phyloP scores from a whole-genome alignment of 139 green algal species.

The Tetradesmus obliquus region DNA sequence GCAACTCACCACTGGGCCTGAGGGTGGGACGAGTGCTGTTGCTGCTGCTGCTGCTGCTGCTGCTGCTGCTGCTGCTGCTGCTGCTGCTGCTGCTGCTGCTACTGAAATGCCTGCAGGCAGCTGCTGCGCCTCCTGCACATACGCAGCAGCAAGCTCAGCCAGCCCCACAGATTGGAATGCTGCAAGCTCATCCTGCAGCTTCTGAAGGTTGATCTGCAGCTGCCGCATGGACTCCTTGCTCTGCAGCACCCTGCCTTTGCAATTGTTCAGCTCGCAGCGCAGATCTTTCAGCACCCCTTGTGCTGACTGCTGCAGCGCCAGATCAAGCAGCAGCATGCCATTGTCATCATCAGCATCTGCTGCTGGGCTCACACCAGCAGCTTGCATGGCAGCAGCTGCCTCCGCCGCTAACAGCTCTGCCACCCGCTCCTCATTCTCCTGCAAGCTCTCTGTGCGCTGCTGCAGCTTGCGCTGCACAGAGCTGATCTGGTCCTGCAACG shows the following conservation, averaged over 20 bases:
- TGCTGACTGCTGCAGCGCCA: constrained; percentile 19
- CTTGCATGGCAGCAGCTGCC: background rate
- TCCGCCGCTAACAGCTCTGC: background rate
- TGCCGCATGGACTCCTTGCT: constrained; percentile 6
- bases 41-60: too few species aligned
- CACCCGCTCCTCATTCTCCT: background rate
- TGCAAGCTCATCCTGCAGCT: background rate
- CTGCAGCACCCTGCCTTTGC: background rate
- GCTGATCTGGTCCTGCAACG: background rate
- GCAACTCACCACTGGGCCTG: too few species aligned
- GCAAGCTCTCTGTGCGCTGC: background rate
- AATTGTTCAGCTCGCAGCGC: background rate
- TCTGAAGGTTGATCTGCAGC: background rate
- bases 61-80: background rate
- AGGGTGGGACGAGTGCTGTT: too few species aligned
- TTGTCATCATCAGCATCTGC: background rate
- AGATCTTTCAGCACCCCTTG: background rate
- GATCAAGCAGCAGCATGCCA: background rate
- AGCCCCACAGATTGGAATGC: background rate
- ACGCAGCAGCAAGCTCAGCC: background rate
- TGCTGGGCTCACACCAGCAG: background rate
- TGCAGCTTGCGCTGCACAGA: background rate
- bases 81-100: background rate
- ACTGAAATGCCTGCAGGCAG: background rate
- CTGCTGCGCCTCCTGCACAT: background rate